A percentile compares a stretch with the other conserved stretches of the same genome.
phyloP scores from a whole-genome alignment of 1,139 yeast genomes.

The Hansenula lynferdii region DNA sequence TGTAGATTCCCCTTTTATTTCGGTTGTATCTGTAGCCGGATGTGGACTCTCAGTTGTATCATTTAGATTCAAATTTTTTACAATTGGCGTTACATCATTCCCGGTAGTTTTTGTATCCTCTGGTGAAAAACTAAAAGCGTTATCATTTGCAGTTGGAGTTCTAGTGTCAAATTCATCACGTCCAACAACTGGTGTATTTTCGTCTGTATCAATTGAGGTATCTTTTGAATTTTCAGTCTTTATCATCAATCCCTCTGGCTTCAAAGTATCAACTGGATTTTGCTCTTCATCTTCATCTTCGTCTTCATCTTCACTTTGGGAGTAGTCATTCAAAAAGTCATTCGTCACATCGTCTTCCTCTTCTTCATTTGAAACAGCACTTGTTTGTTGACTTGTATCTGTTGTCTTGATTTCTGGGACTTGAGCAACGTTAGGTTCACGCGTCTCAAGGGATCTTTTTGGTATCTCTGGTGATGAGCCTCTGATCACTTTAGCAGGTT shows the following conservation, averaged over 20 bases:
- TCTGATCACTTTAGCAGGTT: neutral
- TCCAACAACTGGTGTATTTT: constrained; percentile 9
- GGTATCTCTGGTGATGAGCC: neutral
- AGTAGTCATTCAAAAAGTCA: constrained; percentile 14
- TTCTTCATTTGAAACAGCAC: constrained; percentile 2
- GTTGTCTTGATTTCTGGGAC: neutral
- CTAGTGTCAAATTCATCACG: neutral
- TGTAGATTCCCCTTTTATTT: constrained; percentile 5
- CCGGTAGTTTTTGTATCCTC: neutral
- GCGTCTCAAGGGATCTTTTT: neutral
- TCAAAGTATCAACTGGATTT: constrained; percentile 35
- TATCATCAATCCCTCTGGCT: constrained; percentile 10
- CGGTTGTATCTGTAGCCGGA: too few relatives aligned
- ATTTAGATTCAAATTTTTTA: too few relatives aligned
- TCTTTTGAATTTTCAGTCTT: constrained; percentile 13
- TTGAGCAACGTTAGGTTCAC: too few relatives aligned
- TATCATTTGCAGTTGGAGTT: constrained; percentile 3
- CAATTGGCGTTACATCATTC: neutral
- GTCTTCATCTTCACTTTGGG: constrained; percentile 13
- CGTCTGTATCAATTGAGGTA: constrained; percentile 7
- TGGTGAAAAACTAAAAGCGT: constrained; percentile 5
- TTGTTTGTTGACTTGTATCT: constrained; percentile 1
- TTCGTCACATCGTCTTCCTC: constrained; percentile 6
- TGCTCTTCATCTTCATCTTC: constrained; percentile 4
- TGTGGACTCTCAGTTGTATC: too few relatives aligned